These are phyloP conservation scores for Anisodus tanguticus DNA, from an alignment of 257 asterid species.

Conservation along the genomic window DNA sequence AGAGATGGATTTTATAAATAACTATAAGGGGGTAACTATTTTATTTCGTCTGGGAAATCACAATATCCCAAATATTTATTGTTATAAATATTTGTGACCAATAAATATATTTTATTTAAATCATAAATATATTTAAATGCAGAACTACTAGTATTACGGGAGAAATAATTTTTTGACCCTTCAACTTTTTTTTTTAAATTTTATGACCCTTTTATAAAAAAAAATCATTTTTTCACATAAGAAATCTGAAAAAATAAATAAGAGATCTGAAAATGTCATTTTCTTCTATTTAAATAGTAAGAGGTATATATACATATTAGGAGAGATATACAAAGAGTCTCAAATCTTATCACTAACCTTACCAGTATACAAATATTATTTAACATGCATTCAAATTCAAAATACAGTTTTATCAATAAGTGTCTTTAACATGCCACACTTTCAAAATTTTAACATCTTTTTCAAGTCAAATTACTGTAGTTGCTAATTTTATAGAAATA, in stretches of 20 bases:
- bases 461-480: background rate
- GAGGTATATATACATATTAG: background rate
- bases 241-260: too few relatives aligned
- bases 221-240: too few relatives aligned
- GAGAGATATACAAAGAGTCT: background rate
- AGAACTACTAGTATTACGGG: background rate
- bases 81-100: background rate
- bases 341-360: background rate
- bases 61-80: too few relatives aligned
- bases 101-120: background rate
- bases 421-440: background rate
- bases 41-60: too few relatives aligned
- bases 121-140: background rate
- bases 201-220: too few relatives aligned
- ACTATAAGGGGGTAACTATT: too few relatives aligned
- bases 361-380: background rate
- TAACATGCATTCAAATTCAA: background rate
- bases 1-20: too few relatives aligned
- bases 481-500: too few relatives aligned
- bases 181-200: too few relatives aligned
- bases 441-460: background rate
- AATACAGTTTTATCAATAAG: background rate
- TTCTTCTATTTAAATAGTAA: too few relatives aligned
- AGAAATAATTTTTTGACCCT: too few relatives aligned
- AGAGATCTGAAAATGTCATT: too few relatives aligned